These are phyloP conservation scores for Ophiostoma montium DNA, from an alignment of 2,329 filamentous ascomycete species.

Conservation along the genomic window DNA sequence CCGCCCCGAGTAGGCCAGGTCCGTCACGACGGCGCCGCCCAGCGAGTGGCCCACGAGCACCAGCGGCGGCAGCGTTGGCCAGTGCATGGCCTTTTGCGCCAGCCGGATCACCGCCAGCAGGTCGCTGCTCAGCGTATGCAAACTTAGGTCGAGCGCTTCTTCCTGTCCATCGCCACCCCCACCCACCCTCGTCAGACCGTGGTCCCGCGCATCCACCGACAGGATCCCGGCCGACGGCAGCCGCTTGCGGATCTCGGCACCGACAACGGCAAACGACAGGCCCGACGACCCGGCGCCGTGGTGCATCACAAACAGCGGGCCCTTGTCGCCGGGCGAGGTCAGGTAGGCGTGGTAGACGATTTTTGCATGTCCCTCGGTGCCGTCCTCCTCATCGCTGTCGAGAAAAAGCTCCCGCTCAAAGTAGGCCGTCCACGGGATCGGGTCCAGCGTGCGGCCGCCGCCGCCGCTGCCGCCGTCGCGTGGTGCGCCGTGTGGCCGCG, in stretches of 20 bases:
- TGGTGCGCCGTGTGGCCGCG: conserved; percentile 41
- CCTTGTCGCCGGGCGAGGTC: conserved; percentile 60
- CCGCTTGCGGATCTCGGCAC: conserved; percentile 59
- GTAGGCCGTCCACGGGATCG: conserved; percentile 75
- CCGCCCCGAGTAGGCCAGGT: conserved; percentile 55
- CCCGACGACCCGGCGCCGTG: conserved; percentile 91
- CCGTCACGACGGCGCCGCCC: conserved; percentile 79
- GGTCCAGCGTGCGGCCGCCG: conserved; percentile 44
- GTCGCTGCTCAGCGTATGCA: conserved; percentile 61
- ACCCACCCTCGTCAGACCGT: conserved; percentile 48
- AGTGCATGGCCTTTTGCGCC: conserved; percentile 54
- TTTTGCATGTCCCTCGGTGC: not conserved
- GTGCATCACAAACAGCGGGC: conserved; percentile 82
- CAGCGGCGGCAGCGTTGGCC: conserved; percentile 58
- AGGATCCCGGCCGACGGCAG: conserved; percentile 73
- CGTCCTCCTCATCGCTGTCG: conserved; percentile 25
- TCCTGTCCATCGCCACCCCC: conserved; percentile 9
- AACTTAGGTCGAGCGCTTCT: conserved; percentile 47
- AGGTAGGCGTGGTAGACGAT: conserved; percentile 74
- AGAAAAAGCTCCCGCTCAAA: conserved; percentile 81
- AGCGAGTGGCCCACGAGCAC: conserved; percentile 85
- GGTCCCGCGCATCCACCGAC: conserved; percentile 72
- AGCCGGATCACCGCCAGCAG: conserved; percentile 54
- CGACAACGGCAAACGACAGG: conserved; percentile 76
- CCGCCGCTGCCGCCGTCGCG: conserved; percentile 36